phyloP scores from a whole-genome alignment of 176 grass and related monocot genomes.

The Panicum miliaceum region DNA sequence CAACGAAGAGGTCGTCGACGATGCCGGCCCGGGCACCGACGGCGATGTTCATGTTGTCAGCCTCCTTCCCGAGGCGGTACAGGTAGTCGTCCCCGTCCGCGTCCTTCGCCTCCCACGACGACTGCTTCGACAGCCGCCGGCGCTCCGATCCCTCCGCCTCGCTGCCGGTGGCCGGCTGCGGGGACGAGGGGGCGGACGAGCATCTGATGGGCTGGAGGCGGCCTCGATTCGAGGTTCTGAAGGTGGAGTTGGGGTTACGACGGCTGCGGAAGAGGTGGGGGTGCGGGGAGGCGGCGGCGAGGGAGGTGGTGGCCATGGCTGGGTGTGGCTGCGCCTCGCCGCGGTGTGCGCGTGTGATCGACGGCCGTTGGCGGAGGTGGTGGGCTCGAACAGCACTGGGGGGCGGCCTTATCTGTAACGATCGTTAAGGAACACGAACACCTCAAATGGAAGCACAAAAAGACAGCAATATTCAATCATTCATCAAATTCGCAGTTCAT shows the following conservation, averaged over 20 bases:
- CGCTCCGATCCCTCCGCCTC: neutral
- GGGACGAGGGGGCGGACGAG: constrained; percentile 33
- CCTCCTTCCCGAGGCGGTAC: constrained; percentile 80
- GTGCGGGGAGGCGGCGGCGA: constrained; percentile 29
- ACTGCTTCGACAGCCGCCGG: constrained; percentile 62
- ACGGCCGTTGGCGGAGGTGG: neutral
- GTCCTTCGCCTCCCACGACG: constrained; percentile 81
- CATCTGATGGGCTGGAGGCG: constrained; percentile 21
- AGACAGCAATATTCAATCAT: neutral
- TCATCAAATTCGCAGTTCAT: neutral
- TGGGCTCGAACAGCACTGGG: neutral
- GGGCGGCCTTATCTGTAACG: constrained; percentile 52
- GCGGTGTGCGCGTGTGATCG: constrained; percentile 26
- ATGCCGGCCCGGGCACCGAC: constrained; percentile 74
- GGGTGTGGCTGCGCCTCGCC: neutral
- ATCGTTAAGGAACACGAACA: constrained; percentile 26
- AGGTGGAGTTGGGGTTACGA: neutral
- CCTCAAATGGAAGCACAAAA: neutral
- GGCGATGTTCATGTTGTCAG: constrained; percentile 87
- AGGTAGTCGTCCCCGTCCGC: constrained; percentile 78
- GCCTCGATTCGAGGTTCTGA: neutral
- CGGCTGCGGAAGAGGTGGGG: neutral
- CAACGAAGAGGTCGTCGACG: constrained; percentile 85
- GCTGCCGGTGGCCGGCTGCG: constrained; percentile 40
- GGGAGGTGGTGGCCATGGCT: constrained; percentile 53